Conservation (phyloP, 768 basidiomycete genomes). For the Termitomyces titanicus region DNA sequence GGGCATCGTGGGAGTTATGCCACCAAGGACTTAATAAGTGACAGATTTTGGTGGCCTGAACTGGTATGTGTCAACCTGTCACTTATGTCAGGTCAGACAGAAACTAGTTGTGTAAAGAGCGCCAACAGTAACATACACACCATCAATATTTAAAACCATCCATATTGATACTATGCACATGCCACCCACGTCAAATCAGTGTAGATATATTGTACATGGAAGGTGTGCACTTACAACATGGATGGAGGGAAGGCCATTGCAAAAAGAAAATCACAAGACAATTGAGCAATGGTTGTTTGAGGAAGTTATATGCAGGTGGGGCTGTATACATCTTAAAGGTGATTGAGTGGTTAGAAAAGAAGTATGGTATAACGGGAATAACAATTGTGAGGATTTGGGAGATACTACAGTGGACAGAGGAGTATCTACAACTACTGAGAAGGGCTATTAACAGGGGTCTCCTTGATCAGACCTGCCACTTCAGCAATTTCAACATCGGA, state of each 20-base stretch:
- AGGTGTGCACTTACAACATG: slow-evolving; percentile 20
- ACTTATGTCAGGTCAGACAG: not conserved
- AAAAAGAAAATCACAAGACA: slow-evolving; percentile 15
- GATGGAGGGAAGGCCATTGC: slow-evolving; percentile 18
- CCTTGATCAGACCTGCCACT: too few species aligned
- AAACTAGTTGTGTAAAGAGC: not conserved
- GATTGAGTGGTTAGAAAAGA: slow-evolving; percentile 9
- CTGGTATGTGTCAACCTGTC: not conserved
- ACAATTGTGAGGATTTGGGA: slow-evolving; percentile 27
- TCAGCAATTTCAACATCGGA: too few species aligned
- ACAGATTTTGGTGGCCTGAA: too few species aligned
- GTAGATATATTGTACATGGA: not conserved
- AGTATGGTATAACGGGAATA: slow-evolving; percentile 36
- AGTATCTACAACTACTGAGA: too few species aligned
- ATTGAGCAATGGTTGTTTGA: slow-evolving; percentile 24
- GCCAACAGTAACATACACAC: not conserved
- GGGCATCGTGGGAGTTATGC: too few species aligned
- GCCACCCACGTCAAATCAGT: not conserved
- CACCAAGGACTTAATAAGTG: too few species aligned
- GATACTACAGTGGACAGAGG: too few species aligned
- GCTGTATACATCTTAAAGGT: slow-evolving; percentile 20
- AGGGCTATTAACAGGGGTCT: too few species aligned
- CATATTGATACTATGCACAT: not conserved
- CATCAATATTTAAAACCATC: not conserved
- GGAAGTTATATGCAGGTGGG: slow-evolving; percentile 33